Percentiles rank a stretch among this genome's conserved stretches.
Evolutionary conservation across 352 stramenopile species (phyloP).

Genomic region (Pythium insidiosum): DNA sequence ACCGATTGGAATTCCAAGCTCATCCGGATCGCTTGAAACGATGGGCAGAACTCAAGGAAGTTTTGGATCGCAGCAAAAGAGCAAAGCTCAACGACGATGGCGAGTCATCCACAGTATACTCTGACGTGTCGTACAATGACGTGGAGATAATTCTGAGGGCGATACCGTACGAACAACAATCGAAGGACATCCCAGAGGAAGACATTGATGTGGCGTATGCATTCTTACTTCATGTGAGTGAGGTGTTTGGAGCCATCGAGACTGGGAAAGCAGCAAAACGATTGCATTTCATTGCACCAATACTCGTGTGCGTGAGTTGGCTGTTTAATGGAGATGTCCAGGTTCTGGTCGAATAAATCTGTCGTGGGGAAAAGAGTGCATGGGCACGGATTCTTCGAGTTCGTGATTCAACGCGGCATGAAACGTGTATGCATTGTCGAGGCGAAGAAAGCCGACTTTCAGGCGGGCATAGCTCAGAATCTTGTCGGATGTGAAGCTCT

Average conservation of each 20-base stretch:
- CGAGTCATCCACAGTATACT: slow-evolving; percentile 4
- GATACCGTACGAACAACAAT: no score
- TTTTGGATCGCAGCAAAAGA: slow-evolving; percentile 14
- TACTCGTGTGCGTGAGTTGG: neutral
- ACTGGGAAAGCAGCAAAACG: neutral
- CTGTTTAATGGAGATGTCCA: neutral
- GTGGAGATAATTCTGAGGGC: no score
- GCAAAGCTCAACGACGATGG: neutral
- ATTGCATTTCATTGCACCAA: neutral
- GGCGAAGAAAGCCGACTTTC: slow-evolving; percentile 21
- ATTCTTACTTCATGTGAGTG: neutral
- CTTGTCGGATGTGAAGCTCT: slow-evolving; percentile 20
- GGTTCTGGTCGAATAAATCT: neutral
- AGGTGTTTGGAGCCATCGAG: neutral
- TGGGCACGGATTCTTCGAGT: slow-evolving; percentile 20
- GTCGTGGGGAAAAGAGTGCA: slow-evolving; percentile 14
- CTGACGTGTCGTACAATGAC: slow-evolving; percentile 12
- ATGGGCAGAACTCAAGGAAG: slow-evolving; percentile 13
- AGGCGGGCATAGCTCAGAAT: slow-evolving; percentile 15
- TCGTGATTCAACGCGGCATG: slow-evolving; percentile 16
- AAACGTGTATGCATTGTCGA: slow-evolving; percentile 22
- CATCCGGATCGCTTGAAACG: slow-evolving; percentile 4
- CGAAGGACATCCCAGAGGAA: no score
- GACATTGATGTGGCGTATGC: neutral
- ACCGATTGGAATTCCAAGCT: no score